Evolutionary conservation across 192 early-diverging fungal genomes (phyloP).

Genomic region (Coemansia erecta): DNA sequence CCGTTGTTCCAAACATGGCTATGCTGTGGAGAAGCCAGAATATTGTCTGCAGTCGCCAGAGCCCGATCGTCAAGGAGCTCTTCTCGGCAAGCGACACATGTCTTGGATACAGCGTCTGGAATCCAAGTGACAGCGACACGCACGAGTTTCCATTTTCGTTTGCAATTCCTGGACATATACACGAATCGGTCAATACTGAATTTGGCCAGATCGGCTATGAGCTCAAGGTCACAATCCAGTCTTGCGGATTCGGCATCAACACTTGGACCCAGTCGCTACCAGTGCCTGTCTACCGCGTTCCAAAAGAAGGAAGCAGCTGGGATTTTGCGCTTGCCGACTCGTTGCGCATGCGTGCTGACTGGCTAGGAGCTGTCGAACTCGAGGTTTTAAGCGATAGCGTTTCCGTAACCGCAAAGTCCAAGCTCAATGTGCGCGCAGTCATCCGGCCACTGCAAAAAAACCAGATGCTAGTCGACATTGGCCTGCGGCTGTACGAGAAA

Average conservation of each 20-base stretch:
- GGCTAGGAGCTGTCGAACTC: slow-evolving; percentile 42
- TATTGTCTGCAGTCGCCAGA: slow-evolving; percentile 4
- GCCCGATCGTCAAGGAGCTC: slow-evolving; percentile 13
- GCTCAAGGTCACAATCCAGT: slow-evolving; percentile 30
- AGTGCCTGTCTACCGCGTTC: slow-evolving; percentile 35
- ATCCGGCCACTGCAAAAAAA: slow-evolving; percentile 39
- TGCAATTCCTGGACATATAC: slow-evolving; percentile 27
- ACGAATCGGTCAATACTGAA: slow-evolving; percentile 30
- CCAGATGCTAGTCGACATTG: slow-evolving; percentile 29
- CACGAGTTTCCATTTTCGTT: slow-evolving; percentile 40
- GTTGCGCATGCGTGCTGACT: slow-evolving; percentile 35
- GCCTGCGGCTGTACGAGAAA: slow-evolving; percentile 29
- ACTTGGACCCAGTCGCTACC: slow-evolving; percentile 31
- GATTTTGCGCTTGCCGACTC: slow-evolving; percentile 16
- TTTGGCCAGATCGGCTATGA: slow-evolving; percentile 36
- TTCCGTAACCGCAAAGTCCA: slow-evolving; percentile 28
- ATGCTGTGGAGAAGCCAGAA: slow-evolving; percentile 3
- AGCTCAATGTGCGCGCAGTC: slow-evolving; percentile 18
- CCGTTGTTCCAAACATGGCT: background rate
- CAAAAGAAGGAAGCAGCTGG: slow-evolving; percentile 19
- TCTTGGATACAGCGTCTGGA: slow-evolving; percentile 20
- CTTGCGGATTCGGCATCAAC: slow-evolving; percentile 45
- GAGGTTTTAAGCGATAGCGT: slow-evolving; percentile 25
- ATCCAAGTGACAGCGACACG: background rate
- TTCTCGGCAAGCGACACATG: slow-evolving; percentile 18